Base-by-base conservation (phyloP, 1,284 basidiomycete genomes). In the Porogramme epimiltina region DNA sequence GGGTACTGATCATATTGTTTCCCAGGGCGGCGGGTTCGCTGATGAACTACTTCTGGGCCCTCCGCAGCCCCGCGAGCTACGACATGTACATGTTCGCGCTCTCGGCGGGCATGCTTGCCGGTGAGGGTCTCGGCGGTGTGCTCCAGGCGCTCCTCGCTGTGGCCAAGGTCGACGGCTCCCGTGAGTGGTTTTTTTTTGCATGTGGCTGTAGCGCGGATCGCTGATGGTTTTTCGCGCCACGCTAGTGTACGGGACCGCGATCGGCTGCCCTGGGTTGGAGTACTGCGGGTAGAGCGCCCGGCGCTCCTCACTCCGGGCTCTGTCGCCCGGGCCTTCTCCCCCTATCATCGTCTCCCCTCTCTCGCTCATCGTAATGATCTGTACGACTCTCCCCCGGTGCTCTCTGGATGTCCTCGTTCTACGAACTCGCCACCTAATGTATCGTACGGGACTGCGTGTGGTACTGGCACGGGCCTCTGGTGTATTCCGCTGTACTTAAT, bases 101-200 rank as follows among this genome's bases (percentile, higher is more conserved):
- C 54, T 72, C 83, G 31, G 70, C 80, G 22, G 85, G 85, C 59
- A 67, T 86, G 58, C 73, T 87, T 43, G 84, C 85, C 19, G 85
- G 85, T 37, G 85, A 87, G 64, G 85, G 85, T 66, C 74, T 87
- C 36, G 85, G 82, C 19, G 85, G 85, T 63, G 83, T 87, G 36
- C 75, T 86, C 64, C 81, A 81, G 59, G 85, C 85, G 22, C 67
- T 83, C 8, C 67, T 82, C 20, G 77, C 78, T 22, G 69, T 81
- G 42, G 66, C 70, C 45, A 75, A 75, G 52, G 78, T 80, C 36
- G 78, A 79, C 52, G 80, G 79, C 37, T 62, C 65, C 37, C 70
- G 74, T 77, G 59, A 68, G 75, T 71, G 18, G 34, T 23, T 42
- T 23, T 36, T 37, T n/a, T 38, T 3, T 49, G 33, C n/a, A 34